These are phyloP conservation scores for Adansonia rubrostipa DNA, from an alignment of 441 rosid genomes.

Conservation along the genomic window DNA sequence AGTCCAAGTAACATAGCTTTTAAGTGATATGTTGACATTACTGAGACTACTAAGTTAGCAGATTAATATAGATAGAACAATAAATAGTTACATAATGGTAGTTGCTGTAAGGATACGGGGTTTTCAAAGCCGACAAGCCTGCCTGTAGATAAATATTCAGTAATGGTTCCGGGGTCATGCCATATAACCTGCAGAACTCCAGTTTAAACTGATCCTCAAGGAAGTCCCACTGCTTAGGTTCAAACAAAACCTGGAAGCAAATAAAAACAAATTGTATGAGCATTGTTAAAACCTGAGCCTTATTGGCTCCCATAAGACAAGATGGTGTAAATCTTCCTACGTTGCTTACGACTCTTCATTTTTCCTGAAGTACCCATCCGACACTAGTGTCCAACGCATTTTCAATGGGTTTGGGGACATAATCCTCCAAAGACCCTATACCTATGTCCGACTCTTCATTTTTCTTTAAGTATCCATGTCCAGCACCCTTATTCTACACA, in stretches of 20 bases:
- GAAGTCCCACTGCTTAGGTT: conserved; percentile 85
- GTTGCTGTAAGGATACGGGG: conserved; percentile 76
- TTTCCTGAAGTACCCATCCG: no score
- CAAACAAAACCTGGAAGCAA: conserved; percentile 72
- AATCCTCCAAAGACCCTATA: no score
- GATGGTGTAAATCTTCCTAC: no score
- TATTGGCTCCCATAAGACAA: no score
- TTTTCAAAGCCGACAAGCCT: conserved; percentile 91
- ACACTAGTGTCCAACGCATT: no score
- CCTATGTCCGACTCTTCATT: no score
- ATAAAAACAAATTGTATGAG: conserved; percentile 5
- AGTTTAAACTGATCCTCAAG: conserved; percentile 85
- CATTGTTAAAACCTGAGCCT: background rate
- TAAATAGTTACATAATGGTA: conserved; percentile 5
- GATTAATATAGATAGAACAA: conserved; percentile 10
- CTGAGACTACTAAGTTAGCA: background rate
- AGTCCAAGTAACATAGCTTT: no score
- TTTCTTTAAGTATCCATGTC: no score
- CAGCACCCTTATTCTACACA: no score
- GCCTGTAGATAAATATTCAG: conserved; percentile 89
- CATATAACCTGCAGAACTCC: conserved; percentile 91
- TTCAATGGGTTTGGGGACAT: no score
- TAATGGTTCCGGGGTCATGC: conserved; percentile 93
- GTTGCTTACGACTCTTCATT: no score
- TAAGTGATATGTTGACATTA: background rate